These are phyloP conservation scores for Zygosaccharomyces rouxii DNA, from an alignment of 805 yeast genomes.

Conservation along the genomic window DNA sequence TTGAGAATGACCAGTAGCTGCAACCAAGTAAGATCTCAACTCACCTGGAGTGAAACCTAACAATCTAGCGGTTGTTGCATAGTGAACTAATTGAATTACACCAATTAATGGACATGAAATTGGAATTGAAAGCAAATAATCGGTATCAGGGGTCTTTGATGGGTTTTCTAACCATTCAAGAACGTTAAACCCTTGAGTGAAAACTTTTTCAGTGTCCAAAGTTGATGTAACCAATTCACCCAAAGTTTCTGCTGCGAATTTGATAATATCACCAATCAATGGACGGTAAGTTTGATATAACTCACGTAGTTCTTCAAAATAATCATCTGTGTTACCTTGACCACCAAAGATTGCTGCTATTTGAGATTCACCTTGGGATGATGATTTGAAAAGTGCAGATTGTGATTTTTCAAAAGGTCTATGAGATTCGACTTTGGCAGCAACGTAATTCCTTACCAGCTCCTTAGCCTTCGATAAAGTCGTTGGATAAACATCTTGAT, in stretches of 20 bases:
- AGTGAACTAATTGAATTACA: slow-evolving; percentile 91
- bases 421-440: slow-evolving; percentile 48
- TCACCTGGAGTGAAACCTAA: slow-evolving; percentile 89
- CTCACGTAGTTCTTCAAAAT: slow-evolving; percentile 92
- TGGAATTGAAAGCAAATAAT: slow-evolving; percentile 85
- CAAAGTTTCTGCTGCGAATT: slow-evolving; percentile 63
- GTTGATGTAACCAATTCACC: slow-evolving; percentile 57
- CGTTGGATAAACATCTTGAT: slow-evolving; percentile 56
- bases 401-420: slow-evolving; percentile 47
- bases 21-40: slow-evolving; percentile 60
- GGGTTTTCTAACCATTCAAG: slow-evolving; percentile 82
- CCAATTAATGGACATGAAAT: slow-evolving; percentile 97
- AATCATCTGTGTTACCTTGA: slow-evolving; percentile 97
- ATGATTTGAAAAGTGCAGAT: slow-evolving; percentile 62
- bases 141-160: slow-evolving; percentile 82
- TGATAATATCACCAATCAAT: slow-evolving; percentile 65
- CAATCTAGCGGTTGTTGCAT: slow-evolving; percentile 78
- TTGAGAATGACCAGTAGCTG: slow-evolving; percentile 87
- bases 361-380: slow-evolving; percentile 51
- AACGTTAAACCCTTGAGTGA: slow-evolving; percentile 89
- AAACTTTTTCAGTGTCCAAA: slow-evolving; percentile 79
- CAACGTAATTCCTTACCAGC: slow-evolving; percentile 74
- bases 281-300: slow-evolving; percentile 73
- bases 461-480: slow-evolving; percentile 65
- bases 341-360: slow-evolving; percentile 93